Percentiles rank a stretch among this genome's conserved stretches.
Evolutionary conservation across 768 basidiomycete genomes (phyloP).

Genomic region (Cystofilobasidium capitatum): DNA sequence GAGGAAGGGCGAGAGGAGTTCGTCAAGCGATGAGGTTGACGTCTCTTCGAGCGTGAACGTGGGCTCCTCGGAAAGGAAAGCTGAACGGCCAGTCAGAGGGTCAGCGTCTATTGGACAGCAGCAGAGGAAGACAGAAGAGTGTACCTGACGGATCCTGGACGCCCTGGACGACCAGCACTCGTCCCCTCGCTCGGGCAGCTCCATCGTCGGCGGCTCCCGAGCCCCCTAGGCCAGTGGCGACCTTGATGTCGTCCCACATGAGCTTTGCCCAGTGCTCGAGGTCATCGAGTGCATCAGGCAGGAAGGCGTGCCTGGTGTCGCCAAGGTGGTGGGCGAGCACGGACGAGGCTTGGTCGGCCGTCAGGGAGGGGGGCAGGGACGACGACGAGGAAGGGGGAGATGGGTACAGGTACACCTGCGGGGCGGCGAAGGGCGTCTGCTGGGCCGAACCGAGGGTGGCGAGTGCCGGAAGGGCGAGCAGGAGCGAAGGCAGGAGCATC

Average conservation of each 20-base stretch:
- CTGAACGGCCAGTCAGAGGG: background rate
- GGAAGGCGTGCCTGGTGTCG: conserved; percentile 55
- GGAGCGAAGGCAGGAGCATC: conserved; percentile 18
- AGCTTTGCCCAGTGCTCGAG: conserved; percentile 28
- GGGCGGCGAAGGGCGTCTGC: conserved; percentile 17
- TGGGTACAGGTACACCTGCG: conserved; percentile 52
- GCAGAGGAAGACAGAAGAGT: background rate
- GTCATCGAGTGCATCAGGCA: conserved; percentile 41
- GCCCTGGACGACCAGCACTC: conserved; percentile 46
- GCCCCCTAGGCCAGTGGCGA: background rate
- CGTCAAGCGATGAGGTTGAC: background rate
- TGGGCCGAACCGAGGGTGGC: conserved; percentile 6
- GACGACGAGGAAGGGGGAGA: conserved; percentile 27
- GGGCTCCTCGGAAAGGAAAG: background rate
- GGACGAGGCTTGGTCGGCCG: conserved; percentile 51
- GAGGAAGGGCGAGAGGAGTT: conserved; percentile 23
- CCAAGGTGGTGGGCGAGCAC: conserved; percentile 60
- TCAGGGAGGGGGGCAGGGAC: conserved; percentile 42
- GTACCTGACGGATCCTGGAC: conserved; percentile 18
- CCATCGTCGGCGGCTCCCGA: conserved; percentile 36
- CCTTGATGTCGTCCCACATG: conserved; percentile 10
- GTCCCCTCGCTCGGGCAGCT: conserved; percentile 48
- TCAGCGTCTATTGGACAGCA: background rate
- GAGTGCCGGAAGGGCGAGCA: conserved; percentile 10
- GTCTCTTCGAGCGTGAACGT: background rate